Evolutionary conservation across 805 yeast species (phyloP).

Genomic region (Sugiyamaella smithiae): DNA sequence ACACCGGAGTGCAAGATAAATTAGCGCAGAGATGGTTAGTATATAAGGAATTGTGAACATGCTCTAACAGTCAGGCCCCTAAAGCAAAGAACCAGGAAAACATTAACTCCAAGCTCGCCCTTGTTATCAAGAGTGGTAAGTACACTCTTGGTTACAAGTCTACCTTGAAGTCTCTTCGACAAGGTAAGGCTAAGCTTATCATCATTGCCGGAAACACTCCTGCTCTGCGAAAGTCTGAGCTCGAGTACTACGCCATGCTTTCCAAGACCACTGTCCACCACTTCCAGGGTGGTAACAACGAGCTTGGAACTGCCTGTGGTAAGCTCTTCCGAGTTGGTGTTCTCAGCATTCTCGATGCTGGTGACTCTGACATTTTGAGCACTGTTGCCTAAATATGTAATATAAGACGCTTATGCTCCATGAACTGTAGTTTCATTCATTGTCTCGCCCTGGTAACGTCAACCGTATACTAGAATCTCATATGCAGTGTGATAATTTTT

Average conservation of each 20-base stretch:
- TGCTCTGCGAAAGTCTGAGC: conserved; percentile 98
- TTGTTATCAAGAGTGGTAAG: conserved; percentile 98
- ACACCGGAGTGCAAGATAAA: conserved; percentile 91
- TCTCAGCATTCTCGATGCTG: conserved; percentile 92
- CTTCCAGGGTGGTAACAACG: conserved; percentile 99
- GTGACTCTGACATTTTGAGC: conserved; percentile 97
- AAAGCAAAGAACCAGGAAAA: conserved; percentile 83
- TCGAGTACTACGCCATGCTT: conserved; percentile 99
- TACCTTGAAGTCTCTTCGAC: conserved; percentile 96
- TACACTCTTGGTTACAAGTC: conserved; percentile 99
- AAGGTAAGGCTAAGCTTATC: conserved; percentile 97
- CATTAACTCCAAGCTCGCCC: conserved; percentile 97
- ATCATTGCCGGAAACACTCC: conserved; percentile 99
- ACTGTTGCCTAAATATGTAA: conserved; percentile 21
- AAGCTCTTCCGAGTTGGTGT: conserved; percentile 99
- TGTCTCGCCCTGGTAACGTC: too few species aligned
- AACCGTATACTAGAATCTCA: too few species aligned
- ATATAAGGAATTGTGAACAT: conserved; percentile 24
- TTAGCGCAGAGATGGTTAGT: conserved; percentile 98
- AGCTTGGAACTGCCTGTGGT: conserved; percentile 99
- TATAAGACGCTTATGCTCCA: background rate
- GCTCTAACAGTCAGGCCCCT: conserved; percentile 73
- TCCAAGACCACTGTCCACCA: conserved; percentile 95
- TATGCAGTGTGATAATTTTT: too few species aligned
- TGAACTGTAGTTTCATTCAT: background rate